phyloP scores from a whole-genome alignment of 129 eudicot species.

The Saposhnikovia divaricata region DNA sequence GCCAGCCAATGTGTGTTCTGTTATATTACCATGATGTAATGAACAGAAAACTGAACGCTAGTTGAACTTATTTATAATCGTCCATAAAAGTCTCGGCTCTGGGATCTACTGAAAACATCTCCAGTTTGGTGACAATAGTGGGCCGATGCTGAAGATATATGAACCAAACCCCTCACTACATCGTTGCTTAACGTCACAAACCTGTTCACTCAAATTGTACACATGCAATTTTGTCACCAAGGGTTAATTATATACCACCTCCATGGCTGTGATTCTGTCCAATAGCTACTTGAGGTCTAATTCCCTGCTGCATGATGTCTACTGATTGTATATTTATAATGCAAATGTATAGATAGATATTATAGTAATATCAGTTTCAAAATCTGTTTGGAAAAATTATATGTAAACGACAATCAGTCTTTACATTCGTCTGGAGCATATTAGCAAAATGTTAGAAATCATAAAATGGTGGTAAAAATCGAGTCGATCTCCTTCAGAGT shows the following conservation, averaged over 20 bases:
- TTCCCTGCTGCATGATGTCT: not conserved
- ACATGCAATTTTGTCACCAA: not conserved
- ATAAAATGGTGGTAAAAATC: too few species aligned
- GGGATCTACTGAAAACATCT: not conserved
- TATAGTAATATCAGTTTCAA: not conserved
- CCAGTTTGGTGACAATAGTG: not conserved
- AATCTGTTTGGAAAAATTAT: not conserved
- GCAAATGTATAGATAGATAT: not conserved
- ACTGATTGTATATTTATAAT: not conserved
- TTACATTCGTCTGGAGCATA: not conserved
- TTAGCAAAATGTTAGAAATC: not conserved
- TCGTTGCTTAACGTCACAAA: not conserved
- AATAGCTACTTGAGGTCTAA: not conserved
- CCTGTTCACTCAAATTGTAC: slow-evolving; percentile 9
- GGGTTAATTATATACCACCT: not conserved
- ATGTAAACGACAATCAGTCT: not conserved
- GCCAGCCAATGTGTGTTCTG: slow-evolving; percentile 80
- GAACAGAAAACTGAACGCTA: slow-evolving; percentile 52
- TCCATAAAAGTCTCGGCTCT: not conserved
- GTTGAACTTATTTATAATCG: not conserved
- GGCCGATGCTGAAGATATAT: not conserved
- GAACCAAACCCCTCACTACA: not conserved
- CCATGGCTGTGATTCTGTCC: not conserved
- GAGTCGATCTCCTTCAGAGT: too few species aligned
- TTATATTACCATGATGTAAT: slow-evolving; percentile 85